Evolutionary conservation across 768 basidiomycete species (phyloP), one percentile per base, ranked within the genome.

Genomic region (Kwoniella mangroviensis): DNA sequence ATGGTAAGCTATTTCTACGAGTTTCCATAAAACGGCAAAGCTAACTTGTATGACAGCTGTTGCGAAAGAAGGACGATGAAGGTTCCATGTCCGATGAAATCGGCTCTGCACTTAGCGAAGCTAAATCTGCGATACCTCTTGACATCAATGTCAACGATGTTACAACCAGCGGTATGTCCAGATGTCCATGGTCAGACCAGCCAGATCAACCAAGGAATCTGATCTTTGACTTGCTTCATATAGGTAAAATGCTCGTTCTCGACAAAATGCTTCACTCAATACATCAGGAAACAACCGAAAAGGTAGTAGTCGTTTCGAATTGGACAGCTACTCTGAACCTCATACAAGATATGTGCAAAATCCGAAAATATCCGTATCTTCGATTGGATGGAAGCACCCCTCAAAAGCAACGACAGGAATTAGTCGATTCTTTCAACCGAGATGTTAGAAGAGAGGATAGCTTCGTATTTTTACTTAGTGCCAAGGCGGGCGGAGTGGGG

Each of bases 401-500:
- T 2, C 73, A 79, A n/a, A 81, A 81, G 55, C 69, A 72, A 24
- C 67, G 82, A 17, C 80, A 80, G 62, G 90, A 92, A 80, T 89
- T 91, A 70, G 94, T 99, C 26, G 92, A 95, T 73, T 82, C 85
- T 1, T 99, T 97, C 86, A 98, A 98, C 80, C 89, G 88, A 75
- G 88, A 88, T 28, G 87, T 87, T 17, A 90, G 91, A 78, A 86
- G 87, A 55, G 86, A 86, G 69, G 63, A 76, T 4, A 86, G 90
- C 70, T 98, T 97, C 77, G 81, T 98, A 56, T 98, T 99, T 79
- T 85, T 99, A 26, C 84, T 99, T 65, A 95, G 93, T 81, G 91
- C 94, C 6, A 99, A 99, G 84, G 93, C 94, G 1, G 95, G 96
- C 17, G 96, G 96, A 12, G 91, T 94, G 41, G 96, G 96, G 3